Base-by-base conservation (phyloP, 129 eudicot genomes). In the Erigeron canadensis region DNA sequence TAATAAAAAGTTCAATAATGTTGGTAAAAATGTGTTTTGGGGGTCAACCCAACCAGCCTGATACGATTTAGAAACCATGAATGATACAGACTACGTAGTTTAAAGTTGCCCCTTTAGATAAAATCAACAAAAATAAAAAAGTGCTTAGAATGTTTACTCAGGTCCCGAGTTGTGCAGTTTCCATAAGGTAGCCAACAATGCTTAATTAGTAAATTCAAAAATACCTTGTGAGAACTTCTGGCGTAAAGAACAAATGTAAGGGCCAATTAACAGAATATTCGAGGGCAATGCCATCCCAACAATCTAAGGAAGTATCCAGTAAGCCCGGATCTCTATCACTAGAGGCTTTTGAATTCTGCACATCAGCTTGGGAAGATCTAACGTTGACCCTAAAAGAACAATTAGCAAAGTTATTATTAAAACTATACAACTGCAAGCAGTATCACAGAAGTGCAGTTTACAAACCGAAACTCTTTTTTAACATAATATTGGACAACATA, bases 181-280 rank as follows among this genome's bases (percentile, higher is more conserved):
- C 45, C 66, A 58, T 19, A 59, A 44, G 16, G 59, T 7, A 10
- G 37, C 48, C 37, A 68, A n/a, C 19, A 48, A 28, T 62, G 54
- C 5, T 1, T 19, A 67, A 44, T 10, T 66, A 56, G 16, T 65
- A 17, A 34, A 34, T 12, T 67, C 17, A 65, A 57, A 15, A 77
- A 82, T 81, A 93, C 98, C 90, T 87, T 48, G 95, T 82, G 72
- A 94, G 96, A 50, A 94, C 95, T 65, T 94, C 98, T 70, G 84
- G 89, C 4, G 95, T 85, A 69, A 94, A 89, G 76, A 89, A 94
- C 83, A 94, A 78, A n/a, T 89, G 96, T 42, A 94, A 79, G 58
- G 98, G 96, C 98, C 98, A 94, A 77, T 94, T 91, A 76, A 94
- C 73, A 78, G 93, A 82, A 86, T 94, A 94, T 79, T 87, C 91